Evolutionary conservation across 345 rosid genomes (phyloP).

Genomic region (Capsella bursapastoris): DNA sequence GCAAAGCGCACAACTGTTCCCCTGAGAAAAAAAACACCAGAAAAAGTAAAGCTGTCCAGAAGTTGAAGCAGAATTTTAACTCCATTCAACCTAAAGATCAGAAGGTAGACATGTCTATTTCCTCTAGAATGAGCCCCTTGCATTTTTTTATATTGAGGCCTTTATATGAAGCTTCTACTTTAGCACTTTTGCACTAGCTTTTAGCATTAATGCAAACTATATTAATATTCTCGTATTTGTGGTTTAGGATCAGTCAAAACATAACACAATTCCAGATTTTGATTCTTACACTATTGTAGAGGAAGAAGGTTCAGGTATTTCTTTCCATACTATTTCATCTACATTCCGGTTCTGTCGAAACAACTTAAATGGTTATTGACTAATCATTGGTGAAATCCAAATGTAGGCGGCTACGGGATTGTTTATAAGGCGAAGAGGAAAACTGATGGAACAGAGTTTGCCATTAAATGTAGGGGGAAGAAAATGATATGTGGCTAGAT

Average conservation of each 20-base stretch:
- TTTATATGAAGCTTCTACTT: neutral
- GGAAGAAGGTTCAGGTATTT: constrained; percentile 93
- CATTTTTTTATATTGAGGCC: neutral
- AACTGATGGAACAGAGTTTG: constrained; percentile 70
- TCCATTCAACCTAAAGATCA: constrained; percentile 47
- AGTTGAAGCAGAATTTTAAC: constrained; percentile 44
- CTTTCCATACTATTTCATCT: neutral
- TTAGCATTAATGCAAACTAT: constrained; percentile 10
- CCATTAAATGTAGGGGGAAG: constrained; percentile 81
- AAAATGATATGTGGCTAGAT: constrained; percentile 27
- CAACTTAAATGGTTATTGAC: constrained; percentile 8
- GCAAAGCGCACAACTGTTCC: constrained; percentile 40
- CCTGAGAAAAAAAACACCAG: constrained; percentile 49
- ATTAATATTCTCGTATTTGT: constrained; percentile 15
- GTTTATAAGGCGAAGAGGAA: constrained; percentile 84
- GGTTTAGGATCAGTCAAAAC: constrained; percentile 56
- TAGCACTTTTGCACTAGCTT: neutral
- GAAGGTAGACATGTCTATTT: constrained; percentile 43
- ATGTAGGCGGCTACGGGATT: constrained; percentile 91
- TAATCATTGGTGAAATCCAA: constrained; percentile 33
- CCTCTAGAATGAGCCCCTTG: constrained; percentile 47
- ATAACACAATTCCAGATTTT: constrained; percentile 64
- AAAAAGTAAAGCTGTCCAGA: constrained; percentile 47
- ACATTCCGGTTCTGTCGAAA: neutral
- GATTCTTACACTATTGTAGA: constrained; percentile 75